Percentiles rank a stretch among this genome's conserved stretches.
Conservation (phyloP, 164 flowering plant species). For the Pachysandra terminalis region DNA sequence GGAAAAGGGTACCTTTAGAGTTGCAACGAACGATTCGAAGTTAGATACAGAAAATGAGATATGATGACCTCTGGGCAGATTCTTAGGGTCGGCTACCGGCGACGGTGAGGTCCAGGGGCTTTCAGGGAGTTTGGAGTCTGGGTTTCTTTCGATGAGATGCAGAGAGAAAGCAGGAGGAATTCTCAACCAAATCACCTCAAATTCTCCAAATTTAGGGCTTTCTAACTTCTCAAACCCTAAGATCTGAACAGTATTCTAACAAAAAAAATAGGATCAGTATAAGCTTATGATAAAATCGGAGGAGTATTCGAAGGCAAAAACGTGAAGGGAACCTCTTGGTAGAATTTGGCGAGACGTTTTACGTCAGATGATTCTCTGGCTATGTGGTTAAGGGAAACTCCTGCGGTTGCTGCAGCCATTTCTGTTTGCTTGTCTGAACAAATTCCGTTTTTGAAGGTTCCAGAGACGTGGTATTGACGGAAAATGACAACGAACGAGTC, state of each 20-base stretch:
- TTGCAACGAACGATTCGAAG: constrained; percentile 55
- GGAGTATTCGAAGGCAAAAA: neutral
- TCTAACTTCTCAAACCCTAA: constrained; percentile 85
- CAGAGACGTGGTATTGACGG: too few relatives aligned
- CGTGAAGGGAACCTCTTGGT: constrained; percentile 50
- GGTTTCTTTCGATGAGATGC: constrained; percentile 70
- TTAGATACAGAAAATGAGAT: constrained; percentile 66
- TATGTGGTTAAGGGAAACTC: constrained; percentile 60
- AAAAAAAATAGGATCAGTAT: too few relatives aligned
- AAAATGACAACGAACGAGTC: too few relatives aligned
- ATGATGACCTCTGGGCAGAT: constrained; percentile 82
- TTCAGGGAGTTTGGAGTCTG: constrained; percentile 60
- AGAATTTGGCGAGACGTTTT: constrained; percentile 78
- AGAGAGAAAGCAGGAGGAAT: constrained; percentile 38
- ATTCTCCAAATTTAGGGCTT: constrained; percentile 52
- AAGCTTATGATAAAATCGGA: too few relatives aligned
- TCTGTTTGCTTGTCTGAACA: neutral
- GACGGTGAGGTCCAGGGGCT: constrained; percentile 55
- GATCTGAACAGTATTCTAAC: constrained; percentile 34
- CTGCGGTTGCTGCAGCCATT: constrained; percentile 43
- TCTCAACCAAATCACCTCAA: constrained; percentile 76
- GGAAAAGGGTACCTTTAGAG: constrained; percentile 46
- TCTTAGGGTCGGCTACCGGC: constrained; percentile 47
- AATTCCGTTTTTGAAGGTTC: too few relatives aligned
- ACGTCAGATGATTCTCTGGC: constrained; percentile 75